A percentile compares a stretch with the other conserved stretches of the same genome.
phyloP scores from a whole-genome alignment of 805 yeast genomes.

The Candida corydali region DNA sequence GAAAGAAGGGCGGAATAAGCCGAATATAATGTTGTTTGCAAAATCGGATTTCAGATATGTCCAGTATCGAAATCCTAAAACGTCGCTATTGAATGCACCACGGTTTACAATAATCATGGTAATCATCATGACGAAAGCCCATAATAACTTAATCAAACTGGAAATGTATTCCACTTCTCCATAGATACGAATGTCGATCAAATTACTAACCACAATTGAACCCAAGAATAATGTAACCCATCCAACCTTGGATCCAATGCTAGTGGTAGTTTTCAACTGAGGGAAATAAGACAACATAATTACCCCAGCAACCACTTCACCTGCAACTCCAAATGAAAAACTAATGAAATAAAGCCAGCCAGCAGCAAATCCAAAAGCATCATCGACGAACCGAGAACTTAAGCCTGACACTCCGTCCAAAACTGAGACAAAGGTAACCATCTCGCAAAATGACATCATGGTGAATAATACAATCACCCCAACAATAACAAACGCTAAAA shows the following conservation, averaged over 20 bases:
- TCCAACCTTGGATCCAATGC: conserved; percentile 44
- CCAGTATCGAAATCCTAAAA: conserved; percentile 68
- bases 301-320: conserved; percentile 77
- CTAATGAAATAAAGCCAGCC: conserved; percentile 75
- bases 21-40: conserved; percentile 50
- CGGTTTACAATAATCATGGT: conserved; percentile 62
- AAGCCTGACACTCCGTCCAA: conserved; percentile 76
- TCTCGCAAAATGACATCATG: conserved; percentile 73
- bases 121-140: conserved; percentile 51
- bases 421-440: conserved; percentile 75
- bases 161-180: conserved; percentile 71
- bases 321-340: conserved; percentile 68
- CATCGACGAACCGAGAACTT: conserved; percentile 71
- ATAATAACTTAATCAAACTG: conserved; percentile 52
- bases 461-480: conserved; percentile 67
- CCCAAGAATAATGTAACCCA: conserved; percentile 59
- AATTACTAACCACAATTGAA: conserved; percentile 49
- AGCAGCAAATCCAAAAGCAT: conserved; percentile 69
- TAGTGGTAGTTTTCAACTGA: conserved; percentile 46
- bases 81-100: conserved; percentile 44
- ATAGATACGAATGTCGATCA: conserved; percentile 65
- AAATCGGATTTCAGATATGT: conserved; percentile 46
- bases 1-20: conserved; percentile 70
- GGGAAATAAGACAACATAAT: conserved; percentile 71
- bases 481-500: conserved; percentile 60